Conservation (phyloP, 768 basidiomycete species). For the Mycena vitilis region DNA sequence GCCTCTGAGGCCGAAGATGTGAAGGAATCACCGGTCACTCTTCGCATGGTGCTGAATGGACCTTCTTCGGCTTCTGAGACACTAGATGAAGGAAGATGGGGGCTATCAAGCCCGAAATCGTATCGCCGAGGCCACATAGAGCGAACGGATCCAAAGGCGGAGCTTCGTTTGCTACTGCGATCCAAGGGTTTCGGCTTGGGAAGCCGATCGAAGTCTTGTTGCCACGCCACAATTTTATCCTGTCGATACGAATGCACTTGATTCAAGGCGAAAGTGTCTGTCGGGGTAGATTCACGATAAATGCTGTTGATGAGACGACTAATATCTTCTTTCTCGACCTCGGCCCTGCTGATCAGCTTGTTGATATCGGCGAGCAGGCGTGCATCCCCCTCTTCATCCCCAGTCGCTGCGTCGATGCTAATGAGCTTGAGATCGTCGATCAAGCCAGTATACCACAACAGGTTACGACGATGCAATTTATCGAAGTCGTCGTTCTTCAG, state of each 20-base stretch:
- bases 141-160: slow-evolving; percentile 76
- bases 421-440: slow-evolving; percentile 83
- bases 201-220: slow-evolving; percentile 89
- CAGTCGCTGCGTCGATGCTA: slow-evolving; percentile 82
- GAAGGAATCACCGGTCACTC: slow-evolving; percentile 66
- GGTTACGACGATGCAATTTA: slow-evolving; percentile 76
- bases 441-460: slow-evolving; percentile 78
- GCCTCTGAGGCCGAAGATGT: slow-evolving; percentile 76
- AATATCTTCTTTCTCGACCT: slow-evolving; percentile 81
- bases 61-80: slow-evolving; percentile 83
- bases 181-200: slow-evolving; percentile 75
- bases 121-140: slow-evolving; percentile 77
- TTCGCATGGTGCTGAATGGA: slow-evolving; percentile 52
- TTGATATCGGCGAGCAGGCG: slow-evolving; percentile 73
- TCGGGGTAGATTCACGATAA: slow-evolving; percentile 83
- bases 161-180: slow-evolving; percentile 63
- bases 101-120: slow-evolving; percentile 66
- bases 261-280: slow-evolving; percentile 90
- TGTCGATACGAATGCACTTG: slow-evolving; percentile 88
- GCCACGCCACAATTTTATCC: slow-evolving; percentile 97
- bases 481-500: slow-evolving; percentile 95
- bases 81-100: slow-evolving; percentile 69
- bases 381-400: slow-evolving; percentile 78
- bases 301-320: slow-evolving; percentile 77
- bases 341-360: slow-evolving; percentile 75